Evolutionary conservation across 768 basidiomycete genomes (phyloP), one percentile per base, ranked within the genome.

Genomic region (Termitomyces sp.): DNA sequence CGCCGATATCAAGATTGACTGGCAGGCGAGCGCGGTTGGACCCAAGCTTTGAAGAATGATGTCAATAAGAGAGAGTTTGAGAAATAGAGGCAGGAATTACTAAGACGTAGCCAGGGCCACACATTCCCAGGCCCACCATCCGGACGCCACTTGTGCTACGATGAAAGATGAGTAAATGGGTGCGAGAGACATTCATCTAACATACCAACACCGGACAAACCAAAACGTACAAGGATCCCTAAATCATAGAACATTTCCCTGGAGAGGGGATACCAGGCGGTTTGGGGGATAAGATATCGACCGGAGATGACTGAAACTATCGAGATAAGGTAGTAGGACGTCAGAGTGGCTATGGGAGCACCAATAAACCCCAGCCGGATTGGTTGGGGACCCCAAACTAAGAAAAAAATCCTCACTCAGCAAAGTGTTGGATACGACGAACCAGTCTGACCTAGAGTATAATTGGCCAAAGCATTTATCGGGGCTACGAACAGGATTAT

Each of bases 51-150:
- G 5, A 33, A 43, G 4, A 20, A 42, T 10, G 12, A 36, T n/a
- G n/a, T 44, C 44, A 12, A 42, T 63, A n/a, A 27, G 13, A 20
- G 16, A 40, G 32, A 44, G 12, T 8, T 48, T 33, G n/a, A 34
- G 22, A 4, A 22, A 32, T 48, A 14, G 4, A 3, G 43, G 40
- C 26, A 12, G 22, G 27, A 12, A 42, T 62, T 57, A 80, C 75
- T 79, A 64, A 58, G 78, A 79, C 3, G 81, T 81, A 26, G 75
- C 79, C 2, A 83, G 73, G 26, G 85, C 85, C 36, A 88, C 70
- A 10, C 93, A 80, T 72, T 96, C 94, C 95, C 95, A 95, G 36
- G 89, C 87, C 95, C 95, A 97, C 95, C 95, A 98, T 71, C 95
- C 94, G 5, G 85, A 86, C 1, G 90, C 91, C 3, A 83, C 86